phyloP scores from a whole-genome alignment of 225 moss, liverwort and hornwort genomes.

The Bryum argenteum region DNA sequence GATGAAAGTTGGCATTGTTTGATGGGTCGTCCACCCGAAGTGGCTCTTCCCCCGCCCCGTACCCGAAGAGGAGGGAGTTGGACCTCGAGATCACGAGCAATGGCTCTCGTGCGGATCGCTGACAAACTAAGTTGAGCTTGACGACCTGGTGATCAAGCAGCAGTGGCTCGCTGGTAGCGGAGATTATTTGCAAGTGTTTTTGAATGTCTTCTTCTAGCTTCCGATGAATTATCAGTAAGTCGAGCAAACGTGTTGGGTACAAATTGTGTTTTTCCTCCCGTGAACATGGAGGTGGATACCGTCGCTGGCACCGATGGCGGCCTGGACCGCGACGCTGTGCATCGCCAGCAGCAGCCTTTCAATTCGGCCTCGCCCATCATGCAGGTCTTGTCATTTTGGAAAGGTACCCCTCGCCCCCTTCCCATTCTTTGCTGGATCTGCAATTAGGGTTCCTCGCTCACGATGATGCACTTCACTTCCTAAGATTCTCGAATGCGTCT shows the following conservation, averaged over 20 bases:
- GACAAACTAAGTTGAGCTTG: too few species aligned
- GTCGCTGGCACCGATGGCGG: constrained; percentile 26
- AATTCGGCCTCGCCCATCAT: constrained; percentile 70
- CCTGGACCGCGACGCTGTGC: constrained; percentile 48
- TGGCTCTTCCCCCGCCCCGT: too few species aligned
- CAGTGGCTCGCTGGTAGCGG: too few species aligned
- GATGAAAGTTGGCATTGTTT: too few species aligned
- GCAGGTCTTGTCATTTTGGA: constrained; percentile 77
- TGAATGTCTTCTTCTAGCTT: not conserved
- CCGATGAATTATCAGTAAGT: constrained; percentile 25
- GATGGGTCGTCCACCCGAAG: too few species aligned
- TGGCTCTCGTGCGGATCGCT: too few species aligned
- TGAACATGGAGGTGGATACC: constrained; percentile 37
- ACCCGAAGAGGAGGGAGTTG: too few species aligned
- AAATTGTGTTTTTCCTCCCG: not conserved
- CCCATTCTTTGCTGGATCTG: constrained; percentile 15
- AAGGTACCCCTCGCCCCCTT: constrained; percentile 41
- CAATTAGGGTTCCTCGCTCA: constrained; percentile 16
- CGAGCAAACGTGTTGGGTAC: not conserved
- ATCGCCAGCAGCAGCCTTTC: constrained; percentile 43
- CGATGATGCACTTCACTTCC: not conserved
- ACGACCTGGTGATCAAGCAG: too few species aligned
- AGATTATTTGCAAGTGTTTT: too few species aligned
- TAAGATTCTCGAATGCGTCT: not conserved
- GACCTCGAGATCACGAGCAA: too few species aligned